Evolutionary conservation across 805 yeast species (phyloP).

Genomic region (Yamadazyma sp.): DNA sequence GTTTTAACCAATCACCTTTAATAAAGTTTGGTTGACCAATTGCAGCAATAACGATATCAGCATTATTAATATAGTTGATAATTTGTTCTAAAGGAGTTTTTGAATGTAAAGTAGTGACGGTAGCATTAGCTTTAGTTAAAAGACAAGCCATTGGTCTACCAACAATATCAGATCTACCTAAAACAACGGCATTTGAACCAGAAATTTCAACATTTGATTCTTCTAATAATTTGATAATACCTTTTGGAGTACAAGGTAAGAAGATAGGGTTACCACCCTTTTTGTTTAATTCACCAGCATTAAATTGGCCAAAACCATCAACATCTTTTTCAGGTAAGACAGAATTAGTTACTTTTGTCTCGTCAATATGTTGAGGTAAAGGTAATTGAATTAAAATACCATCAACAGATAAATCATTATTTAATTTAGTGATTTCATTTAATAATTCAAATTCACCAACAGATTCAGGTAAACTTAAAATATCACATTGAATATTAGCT

Average conservation of each 20-base stretch:
- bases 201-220: constrained; percentile 51
- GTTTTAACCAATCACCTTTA: constrained; percentile 78
- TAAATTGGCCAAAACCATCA: constrained; percentile 78
- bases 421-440: constrained; percentile 51
- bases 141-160: constrained; percentile 77
- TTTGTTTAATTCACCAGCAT: constrained; percentile 74
- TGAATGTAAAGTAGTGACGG: constrained; percentile 75
- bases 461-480: constrained; percentile 55
- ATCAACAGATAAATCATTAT: constrained; percentile 58
- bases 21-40: constrained; percentile 84
- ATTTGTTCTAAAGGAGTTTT: constrained; percentile 52
- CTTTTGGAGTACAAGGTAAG: constrained; percentile 84
- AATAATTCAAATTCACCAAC: constrained; percentile 57
- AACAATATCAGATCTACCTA: constrained; percentile 84
- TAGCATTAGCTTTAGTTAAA: constrained; percentile 68
- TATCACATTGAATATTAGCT: constrained; percentile 60
- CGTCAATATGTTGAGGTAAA: constrained; percentile 53
- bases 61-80: constrained; percentile 48
- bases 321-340: constrained; percentile 71
- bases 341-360: constrained; percentile 61
- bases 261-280: constrained; percentile 68
- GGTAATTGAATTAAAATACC: constrained; percentile 80
- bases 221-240: constrained; percentile 63
- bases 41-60: constrained; percentile 90
- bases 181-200: constrained; percentile 77